A percentile compares a stretch with the other conserved stretches of the same genome.
These are phyloP conservation scores for Saccharomyces hybrid DNA, from an alignment of 1,139 yeast species.

Conservation along the genomic window DNA sequence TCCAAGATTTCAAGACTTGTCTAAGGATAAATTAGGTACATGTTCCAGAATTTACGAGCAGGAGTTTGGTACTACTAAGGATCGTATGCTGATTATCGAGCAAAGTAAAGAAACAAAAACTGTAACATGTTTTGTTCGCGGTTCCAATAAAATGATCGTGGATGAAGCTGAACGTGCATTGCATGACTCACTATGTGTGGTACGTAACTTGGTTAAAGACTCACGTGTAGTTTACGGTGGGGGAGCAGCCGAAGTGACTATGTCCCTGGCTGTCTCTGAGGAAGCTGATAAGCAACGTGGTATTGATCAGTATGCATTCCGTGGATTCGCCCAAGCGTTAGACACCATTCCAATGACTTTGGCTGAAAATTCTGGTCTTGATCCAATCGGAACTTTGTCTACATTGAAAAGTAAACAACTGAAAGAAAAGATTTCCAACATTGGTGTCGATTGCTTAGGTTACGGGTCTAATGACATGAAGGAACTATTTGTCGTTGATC, in stretches of 20 bases:
- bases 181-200: conserved; percentile 95
- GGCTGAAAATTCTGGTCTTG: conserved; percentile 94
- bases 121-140: conserved; percentile 88
- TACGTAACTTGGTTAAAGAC: conserved; percentile 87
- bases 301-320: conserved; percentile 94
- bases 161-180: conserved; percentile 96
- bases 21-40: conserved; percentile 72
- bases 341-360: conserved; percentile 91
- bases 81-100: conserved; percentile 91
- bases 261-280: conserved; percentile 84
- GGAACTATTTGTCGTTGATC: conserved; percentile 90
- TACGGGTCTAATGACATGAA: conserved; percentile 86
- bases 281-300: conserved; percentile 93
- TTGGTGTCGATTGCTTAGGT: conserved; percentile 94
- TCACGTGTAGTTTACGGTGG: conserved; percentile 96
- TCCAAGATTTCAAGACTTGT: conserved; percentile 90
- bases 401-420: conserved; percentile 79
- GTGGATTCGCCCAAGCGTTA: conserved; percentile 86
- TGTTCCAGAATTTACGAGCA: conserved; percentile 84
- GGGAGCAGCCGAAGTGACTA: conserved; percentile 94
- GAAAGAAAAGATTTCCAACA: conserved; percentile 55
- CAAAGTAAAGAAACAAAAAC: conserved; percentile 84
- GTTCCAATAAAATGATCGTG: conserved; percentile 94
- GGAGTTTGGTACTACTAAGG: conserved; percentile 94
- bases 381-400: conserved; percentile 86